Conservation (phyloP, 2,329 filamentous ascomycete species). For the Calonectria hongkongensis region DNA sequence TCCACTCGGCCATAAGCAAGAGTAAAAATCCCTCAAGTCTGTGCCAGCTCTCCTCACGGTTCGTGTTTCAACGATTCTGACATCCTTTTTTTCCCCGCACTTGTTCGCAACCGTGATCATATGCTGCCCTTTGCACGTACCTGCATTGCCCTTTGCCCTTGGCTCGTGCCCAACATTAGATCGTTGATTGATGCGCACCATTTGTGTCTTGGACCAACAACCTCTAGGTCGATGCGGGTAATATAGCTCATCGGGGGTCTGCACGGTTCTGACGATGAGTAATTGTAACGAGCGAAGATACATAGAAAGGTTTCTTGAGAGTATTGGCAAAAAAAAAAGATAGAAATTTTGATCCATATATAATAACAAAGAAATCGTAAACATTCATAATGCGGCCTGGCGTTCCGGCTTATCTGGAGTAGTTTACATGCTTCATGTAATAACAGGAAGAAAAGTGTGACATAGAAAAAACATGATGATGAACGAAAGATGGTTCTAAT, state of each 20-base stretch:
- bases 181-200: conserved; percentile 12
- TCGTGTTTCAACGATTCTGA: conserved; percentile 19
- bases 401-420: conserved; percentile 20
- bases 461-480: conserved; percentile 23
- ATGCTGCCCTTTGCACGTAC: conserved; percentile 21
- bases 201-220: background rate
- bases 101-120: conserved; percentile 25
- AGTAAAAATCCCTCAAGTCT: conserved; percentile 23
- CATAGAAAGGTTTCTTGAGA: conserved; percentile 1
- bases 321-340: conserved; percentile 4
- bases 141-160: conserved; percentile 15
- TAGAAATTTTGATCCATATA: background rate
- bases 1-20: conserved; percentile 25
- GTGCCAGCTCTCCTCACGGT: conserved; percentile 10
- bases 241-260: background rate
- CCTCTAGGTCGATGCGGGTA: background rate
- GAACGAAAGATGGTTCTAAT: conserved; percentile 27
- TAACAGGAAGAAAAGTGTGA: conserved; percentile 5
- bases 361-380: conserved; percentile 18
- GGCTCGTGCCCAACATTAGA: conserved; percentile 14
- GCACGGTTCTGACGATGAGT: background rate
- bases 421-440: conserved; percentile 26
- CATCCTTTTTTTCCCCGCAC: conserved; percentile 21
- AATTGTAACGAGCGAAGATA: background rate
- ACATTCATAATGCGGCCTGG: conserved; percentile 27